Evolutionary conservation across 1,284 basidiomycete species (phyloP).

Genomic region (Cutaneotrichosporon sp.): DNA sequence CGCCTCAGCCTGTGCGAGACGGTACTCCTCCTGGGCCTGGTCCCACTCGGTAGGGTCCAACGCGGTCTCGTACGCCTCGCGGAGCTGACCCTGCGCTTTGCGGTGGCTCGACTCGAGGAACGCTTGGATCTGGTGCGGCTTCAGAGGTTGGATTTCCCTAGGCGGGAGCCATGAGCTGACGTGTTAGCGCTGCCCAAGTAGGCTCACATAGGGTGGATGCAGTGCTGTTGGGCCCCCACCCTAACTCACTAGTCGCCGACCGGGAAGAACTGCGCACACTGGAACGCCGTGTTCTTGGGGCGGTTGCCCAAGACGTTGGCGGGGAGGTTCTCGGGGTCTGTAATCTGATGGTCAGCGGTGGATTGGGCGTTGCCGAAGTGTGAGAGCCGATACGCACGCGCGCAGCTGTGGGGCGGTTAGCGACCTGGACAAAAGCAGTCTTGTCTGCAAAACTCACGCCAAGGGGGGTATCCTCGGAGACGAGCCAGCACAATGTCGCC

Average conservation of each 20-base stretch:
- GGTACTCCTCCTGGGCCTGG: slow-evolving; percentile 52
- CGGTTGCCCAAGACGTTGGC: slow-evolving; percentile 30
- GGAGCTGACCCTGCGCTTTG: slow-evolving; percentile 71
- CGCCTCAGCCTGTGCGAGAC: slow-evolving; percentile 56
- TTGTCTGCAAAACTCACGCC: slow-evolving; percentile 56
- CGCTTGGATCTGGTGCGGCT: slow-evolving; percentile 72
- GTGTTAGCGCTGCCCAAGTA: slow-evolving; percentile 2
- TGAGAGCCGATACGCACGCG: slow-evolving; percentile 10
- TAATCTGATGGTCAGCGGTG: slow-evolving; percentile 29
- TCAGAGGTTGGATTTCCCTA: slow-evolving; percentile 75
- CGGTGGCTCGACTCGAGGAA: slow-evolving; percentile 65
- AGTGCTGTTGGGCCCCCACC: too few relatives aligned
- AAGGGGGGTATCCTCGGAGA: slow-evolving; percentile 86
- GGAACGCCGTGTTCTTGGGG: slow-evolving; percentile 30
- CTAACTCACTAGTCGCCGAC: slow-evolving; percentile 86
- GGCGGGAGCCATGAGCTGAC: slow-evolving; percentile 75
- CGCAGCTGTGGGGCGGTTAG: slow-evolving; percentile 18
- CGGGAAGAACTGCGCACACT: slow-evolving; percentile 44
- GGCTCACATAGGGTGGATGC: background rate
- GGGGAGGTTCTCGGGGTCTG: slow-evolving; percentile 36
- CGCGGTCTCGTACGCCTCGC: slow-evolving; percentile 75
- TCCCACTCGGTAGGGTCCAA: slow-evolving; percentile 71
- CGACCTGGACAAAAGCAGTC: background rate
- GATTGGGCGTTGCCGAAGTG: background rate
- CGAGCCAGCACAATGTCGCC: slow-evolving; percentile 87